Percentiles rank a stretch among this genome's conserved stretches.
phyloP scores from a whole-genome alignment of 768 basidiomycete genomes.

The Suillus placidus region DNA sequence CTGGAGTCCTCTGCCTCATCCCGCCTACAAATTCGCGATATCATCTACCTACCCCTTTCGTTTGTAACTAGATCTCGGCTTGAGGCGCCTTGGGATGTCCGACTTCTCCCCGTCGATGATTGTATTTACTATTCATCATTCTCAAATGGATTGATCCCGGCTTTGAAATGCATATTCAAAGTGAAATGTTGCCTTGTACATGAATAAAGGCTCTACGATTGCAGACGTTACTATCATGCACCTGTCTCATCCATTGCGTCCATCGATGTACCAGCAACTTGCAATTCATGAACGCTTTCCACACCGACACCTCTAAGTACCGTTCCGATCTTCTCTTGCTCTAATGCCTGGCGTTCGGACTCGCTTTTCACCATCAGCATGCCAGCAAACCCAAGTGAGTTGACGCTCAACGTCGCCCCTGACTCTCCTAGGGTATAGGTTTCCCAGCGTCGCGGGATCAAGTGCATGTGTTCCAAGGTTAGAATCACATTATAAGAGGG shows the following conservation, averaged over 20 bases:
- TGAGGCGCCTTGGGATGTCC: no score
- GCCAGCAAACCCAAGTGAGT: slow-evolving; percentile 89
- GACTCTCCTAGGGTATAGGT: slow-evolving; percentile 53
- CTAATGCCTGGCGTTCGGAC: slow-evolving; percentile 70
- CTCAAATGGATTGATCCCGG: no score
- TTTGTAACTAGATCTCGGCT: no score
- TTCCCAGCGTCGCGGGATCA: slow-evolving; percentile 79
- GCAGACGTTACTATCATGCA: background rate
- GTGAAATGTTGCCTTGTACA: background rate
- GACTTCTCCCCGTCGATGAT: no score
- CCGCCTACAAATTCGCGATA: no score
- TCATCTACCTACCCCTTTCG: no score
- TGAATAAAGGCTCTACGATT: background rate
- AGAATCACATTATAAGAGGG: slow-evolving; percentile 86
- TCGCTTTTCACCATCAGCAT: slow-evolving; percentile 87
- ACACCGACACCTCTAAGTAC: slow-evolving; percentile 69
- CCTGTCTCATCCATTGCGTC: slow-evolving; percentile 33
- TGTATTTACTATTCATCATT: no score
- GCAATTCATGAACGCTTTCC: slow-evolving; percentile 67
- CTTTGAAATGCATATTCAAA: no score
- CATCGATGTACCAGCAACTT: slow-evolving; percentile 51
- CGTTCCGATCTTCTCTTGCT: slow-evolving; percentile 59
- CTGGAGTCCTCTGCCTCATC: no score
- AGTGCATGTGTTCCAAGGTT: slow-evolving; percentile 80
- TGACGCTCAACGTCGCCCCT: slow-evolving; percentile 68